Evolutionary conservation across 768 basidiomycete species (phyloP).

Genomic region (Pisolithus tinctorius): DNA sequence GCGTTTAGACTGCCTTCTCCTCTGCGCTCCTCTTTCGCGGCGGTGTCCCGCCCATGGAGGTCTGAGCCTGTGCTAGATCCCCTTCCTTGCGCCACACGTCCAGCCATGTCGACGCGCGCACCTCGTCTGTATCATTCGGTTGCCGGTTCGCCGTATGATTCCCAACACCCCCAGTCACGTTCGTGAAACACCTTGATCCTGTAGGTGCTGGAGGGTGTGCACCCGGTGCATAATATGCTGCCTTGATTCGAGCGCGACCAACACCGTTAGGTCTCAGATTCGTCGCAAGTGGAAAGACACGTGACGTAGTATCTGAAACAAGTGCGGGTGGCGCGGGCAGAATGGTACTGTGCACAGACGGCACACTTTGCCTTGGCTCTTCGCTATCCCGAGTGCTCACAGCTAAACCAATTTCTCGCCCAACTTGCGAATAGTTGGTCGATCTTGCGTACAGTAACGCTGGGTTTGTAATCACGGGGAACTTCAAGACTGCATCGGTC

Average conservation of each 20-base stretch:
- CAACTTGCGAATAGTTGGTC: conserved; percentile 24
- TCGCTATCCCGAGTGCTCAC: conserved; percentile 35
- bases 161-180: conserved; percentile 23
- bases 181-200: conserved; percentile 28
- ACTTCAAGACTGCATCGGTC: conserved; percentile 33
- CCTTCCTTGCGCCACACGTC: conserved; percentile 16
- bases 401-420: conserved; percentile 27
- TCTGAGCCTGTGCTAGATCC: conserved; percentile 24
- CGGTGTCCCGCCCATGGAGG: conserved; percentile 14
- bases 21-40: conserved; percentile 21
- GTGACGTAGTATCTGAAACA: not conserved
- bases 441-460: conserved; percentile 43
- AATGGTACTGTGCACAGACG: conserved; percentile 10
- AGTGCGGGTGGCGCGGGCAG: conserved; percentile 12
- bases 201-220: conserved; percentile 49
- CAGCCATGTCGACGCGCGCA: not conserved
- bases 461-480: conserved; percentile 32
- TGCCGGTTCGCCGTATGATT: not conserved
- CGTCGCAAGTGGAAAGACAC: conserved; percentile 34
- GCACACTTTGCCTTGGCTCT: conserved; percentile 32
- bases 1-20: conserved; percentile 50
- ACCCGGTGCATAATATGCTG: conserved; percentile 55
- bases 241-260: conserved; percentile 63
- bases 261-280: conserved; percentile 28
- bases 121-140: too few species aligned